These are phyloP conservation scores for Bacidia rubella DNA, from an alignment of 495 filamentous ascomycete genomes.

Conservation along the genomic window DNA sequence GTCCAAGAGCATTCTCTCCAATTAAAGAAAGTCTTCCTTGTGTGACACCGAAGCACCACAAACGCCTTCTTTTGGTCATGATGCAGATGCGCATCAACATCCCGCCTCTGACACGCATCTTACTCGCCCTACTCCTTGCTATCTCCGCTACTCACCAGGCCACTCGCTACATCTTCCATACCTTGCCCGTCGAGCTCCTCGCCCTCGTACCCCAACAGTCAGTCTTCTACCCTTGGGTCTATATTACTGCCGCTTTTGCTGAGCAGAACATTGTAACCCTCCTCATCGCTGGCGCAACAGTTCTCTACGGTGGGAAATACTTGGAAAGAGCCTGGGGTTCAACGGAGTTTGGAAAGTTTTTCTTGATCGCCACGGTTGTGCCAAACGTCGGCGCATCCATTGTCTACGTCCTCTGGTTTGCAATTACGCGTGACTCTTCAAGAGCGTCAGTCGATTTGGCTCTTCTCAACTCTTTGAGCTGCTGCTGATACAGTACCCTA, in stretches of 20 bases:
- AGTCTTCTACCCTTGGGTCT: slow-evolving; percentile 84
- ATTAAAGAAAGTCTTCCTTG: neutral
- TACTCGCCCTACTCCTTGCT: slow-evolving; percentile 57
- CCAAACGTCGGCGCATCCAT: slow-evolving; percentile 67
- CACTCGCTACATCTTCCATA: slow-evolving; percentile 50
- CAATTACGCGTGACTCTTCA: slow-evolving; percentile 48
- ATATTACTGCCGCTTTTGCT: slow-evolving; percentile 72
- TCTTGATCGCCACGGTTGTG: slow-evolving; percentile 60
- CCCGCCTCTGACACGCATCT: slow-evolving; percentile 74
- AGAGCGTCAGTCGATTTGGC: slow-evolving; percentile 48
- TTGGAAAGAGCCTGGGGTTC: slow-evolving; percentile 93
- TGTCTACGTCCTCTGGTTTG: slow-evolving; percentile 57
- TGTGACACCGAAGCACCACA: neutral
- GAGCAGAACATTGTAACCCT: slow-evolving; percentile 90
- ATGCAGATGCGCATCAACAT: slow-evolving; percentile 85
- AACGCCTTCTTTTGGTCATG: neutral
- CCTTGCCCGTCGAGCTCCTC: slow-evolving; percentile 64
- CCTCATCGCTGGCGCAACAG: slow-evolving; percentile 59
- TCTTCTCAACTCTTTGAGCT: slow-evolving; percentile 8
- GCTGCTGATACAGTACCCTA: slow-evolving; percentile 18
- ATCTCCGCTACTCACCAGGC: slow-evolving; percentile 74
- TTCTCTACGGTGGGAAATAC: slow-evolving; percentile 91
- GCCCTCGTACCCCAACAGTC: slow-evolving; percentile 72
- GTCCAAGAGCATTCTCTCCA: too few relatives aligned
- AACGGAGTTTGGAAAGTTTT: slow-evolving; percentile 83